Evolutionary conservation across 371 early-diverging fungal genomes (phyloP).

Genomic region (Actinomortierella wolfii): DNA sequence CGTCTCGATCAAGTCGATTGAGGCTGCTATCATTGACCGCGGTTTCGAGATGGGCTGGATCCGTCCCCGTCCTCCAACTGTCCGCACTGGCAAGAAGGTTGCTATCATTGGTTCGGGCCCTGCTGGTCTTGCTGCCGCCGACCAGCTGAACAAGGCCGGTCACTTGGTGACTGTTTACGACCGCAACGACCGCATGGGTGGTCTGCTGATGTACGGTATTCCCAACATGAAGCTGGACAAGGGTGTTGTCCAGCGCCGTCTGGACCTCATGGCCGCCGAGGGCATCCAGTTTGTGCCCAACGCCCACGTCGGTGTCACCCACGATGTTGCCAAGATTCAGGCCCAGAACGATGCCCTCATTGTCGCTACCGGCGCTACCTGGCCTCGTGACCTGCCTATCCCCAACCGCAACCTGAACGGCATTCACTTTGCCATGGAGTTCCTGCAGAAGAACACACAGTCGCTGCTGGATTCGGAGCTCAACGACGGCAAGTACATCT

Average conservation of each 20-base stretch:
- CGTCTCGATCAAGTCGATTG: slow-evolving; percentile 96
- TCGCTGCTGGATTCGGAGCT: slow-evolving; percentile 79
- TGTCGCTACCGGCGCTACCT: slow-evolving; percentile 94
- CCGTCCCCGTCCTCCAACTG: slow-evolving; percentile 75
- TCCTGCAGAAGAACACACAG: slow-evolving; percentile 89
- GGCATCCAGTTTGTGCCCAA: slow-evolving; percentile 88
- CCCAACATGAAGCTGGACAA: slow-evolving; percentile 99
- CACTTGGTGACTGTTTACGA: slow-evolving; percentile 95
- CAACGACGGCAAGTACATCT: slow-evolving; percentile 75
- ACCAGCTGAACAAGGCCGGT: slow-evolving; percentile 96
- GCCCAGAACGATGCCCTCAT: slow-evolving; percentile 80
- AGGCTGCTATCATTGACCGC: slow-evolving; percentile 94
- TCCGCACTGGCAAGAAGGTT: slow-evolving; percentile 83
- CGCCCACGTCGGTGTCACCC: slow-evolving; percentile 85
- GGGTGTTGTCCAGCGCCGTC: slow-evolving; percentile 88
- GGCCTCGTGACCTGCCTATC: slow-evolving; percentile 94
- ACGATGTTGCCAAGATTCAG: slow-evolving; percentile 69
- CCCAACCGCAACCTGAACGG: slow-evolving; percentile 87
- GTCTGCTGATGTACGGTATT: slow-evolving; percentile 97
- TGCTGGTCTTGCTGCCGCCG: slow-evolving; percentile 96
- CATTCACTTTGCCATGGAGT: slow-evolving; percentile 98
- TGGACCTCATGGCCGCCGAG: slow-evolving; percentile 91
- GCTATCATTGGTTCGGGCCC: slow-evolving; percentile 96
- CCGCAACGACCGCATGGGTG: slow-evolving; percentile 94
- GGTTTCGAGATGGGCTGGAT: slow-evolving; percentile 98